Base-by-base conservation (phyloP, 2,329 filamentous ascomycete genomes). In the Hypocreales sp. region DNA sequence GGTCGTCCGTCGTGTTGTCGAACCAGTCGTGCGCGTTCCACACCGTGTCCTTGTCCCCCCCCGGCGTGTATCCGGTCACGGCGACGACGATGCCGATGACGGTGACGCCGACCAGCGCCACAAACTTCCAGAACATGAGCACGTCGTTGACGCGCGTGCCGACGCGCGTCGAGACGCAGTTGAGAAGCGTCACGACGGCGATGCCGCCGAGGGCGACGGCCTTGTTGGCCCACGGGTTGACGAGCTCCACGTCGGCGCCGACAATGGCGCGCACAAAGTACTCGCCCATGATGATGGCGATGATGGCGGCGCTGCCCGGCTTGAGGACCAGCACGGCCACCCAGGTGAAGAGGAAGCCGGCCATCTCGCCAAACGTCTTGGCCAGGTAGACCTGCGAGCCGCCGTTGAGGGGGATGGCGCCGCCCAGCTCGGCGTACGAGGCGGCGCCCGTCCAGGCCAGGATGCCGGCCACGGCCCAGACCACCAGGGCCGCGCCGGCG, bases 81-180 rank as follows among this genome's bases (percentile, higher is more conserved):
- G 90, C 90, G 11, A 95, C 90, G 8, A 95, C 73, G 31, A 95
- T 74, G 22, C 90, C 90, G 7, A 76, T 81, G 3, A 94, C 61
- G 0, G 87, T 87, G 31, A 98, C 80, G 22, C 76, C 84, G 12
- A 94, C 49, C 35, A 98, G 60, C 12, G 84, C 87, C 35, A 93
- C 60, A 47, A 98, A 94, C 52, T 98, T 98, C 52, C 95, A 64
- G 46, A 98, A 83, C 83, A 98, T 92, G 54, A 98, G 84, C 42
- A 83, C 54, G 48, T 98, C 86, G 30, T 92, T 86, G 46, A 90
- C 72, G 26, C 82, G 66, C 4, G 84, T 92, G 22, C 83, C 86
- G 22, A 94, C 60, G 42, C 77, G 79, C 4, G 90, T 98, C 4
- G 86, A 94, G 13, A 94, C 59, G 51, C 83, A 92, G 53, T 95